Base-by-base conservation (phyloP, 257 asterid genomes). In the Dorcoceras hygrometricum region DNA sequence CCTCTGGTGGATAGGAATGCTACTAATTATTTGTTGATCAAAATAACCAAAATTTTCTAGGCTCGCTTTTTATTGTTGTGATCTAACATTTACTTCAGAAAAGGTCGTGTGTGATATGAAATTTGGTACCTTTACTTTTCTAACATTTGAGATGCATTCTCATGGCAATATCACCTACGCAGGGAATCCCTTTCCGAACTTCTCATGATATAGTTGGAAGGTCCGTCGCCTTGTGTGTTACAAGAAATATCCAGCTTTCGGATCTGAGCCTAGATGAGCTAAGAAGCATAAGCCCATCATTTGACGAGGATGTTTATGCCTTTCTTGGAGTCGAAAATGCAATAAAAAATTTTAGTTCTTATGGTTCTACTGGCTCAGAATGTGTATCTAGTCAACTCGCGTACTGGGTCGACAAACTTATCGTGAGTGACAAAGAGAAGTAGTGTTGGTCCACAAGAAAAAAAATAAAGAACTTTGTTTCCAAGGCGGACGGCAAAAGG, bases 151-250 rank as follows among this genome's bases (percentile, higher is more conserved):
- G 43, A 34, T 68, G 32, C n/a, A 64, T 43, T 57, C 55, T 39
- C 62, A 78, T 19, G 73, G 48, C 23, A 51, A 65, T 36, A 22
- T 25, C 9, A 23, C 56, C 54, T 57, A 12, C 59, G 59, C 89
- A 94, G 99, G 97, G 94, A 66, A 66, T 90, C 68, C 91, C 99
- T 66, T 94, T 94, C 79, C 80, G 97, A 77, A 94, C 97, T 32
- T 88, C 96, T 66, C 99, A 94, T 65, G 97, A 94, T 76, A 81
- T 90, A 27, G 97, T 83, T 0, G 99, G 99, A 70, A 82, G 89
- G 73, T 78, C 93, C 0, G 99, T 94, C 48, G 99, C 91, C 12
- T 70, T 85, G 29, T 94, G 97, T 43, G 92, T 90, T 61, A 74
- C 93, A 0, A 80, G 67, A 48, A 84, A 81, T 36, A 85, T 87